These are phyloP conservation scores for Aspergillus felis DNA, from an alignment of 2,329 filamentous ascomycete genomes.

Conservation along the genomic window DNA sequence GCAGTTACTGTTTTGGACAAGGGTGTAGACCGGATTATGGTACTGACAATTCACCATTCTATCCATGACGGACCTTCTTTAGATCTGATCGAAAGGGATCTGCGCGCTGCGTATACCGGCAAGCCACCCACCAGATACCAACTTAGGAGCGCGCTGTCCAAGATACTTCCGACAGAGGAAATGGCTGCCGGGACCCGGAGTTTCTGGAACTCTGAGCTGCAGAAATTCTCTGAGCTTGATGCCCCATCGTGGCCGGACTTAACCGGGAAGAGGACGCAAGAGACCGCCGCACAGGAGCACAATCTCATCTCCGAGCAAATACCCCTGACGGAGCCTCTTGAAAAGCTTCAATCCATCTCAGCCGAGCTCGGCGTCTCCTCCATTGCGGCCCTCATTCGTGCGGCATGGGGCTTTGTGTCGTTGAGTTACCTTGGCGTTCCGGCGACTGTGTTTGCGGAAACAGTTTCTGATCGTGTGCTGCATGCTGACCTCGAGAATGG, in stretches of 20 bases:
- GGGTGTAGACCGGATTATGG: conserved; percentile 24
- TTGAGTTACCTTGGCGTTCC: conserved; percentile 25
- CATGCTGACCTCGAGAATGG: conserved; percentile 23
- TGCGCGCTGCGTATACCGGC: conserved; percentile 20
- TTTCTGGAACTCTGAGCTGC: conserved; percentile 24
- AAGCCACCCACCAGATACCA: conserved; percentile 22
- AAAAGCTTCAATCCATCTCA: conserved; percentile 17
- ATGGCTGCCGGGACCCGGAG: conserved; percentile 11
- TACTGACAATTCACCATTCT: conserved; percentile 35
- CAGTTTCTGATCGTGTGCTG: conserved; percentile 28
- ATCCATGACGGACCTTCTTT: conserved; percentile 32
- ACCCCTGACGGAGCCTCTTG: conserved; percentile 11
- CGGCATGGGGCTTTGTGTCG: conserved; percentile 27
- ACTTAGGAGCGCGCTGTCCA: conserved; percentile 23
- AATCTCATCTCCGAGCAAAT: conserved; percentile 17
- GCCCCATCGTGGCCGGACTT: conserved; percentile 26
- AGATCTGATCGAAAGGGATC: conserved; percentile 24
- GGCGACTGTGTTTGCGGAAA: conserved; percentile 29
- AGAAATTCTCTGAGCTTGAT: conserved; percentile 20
- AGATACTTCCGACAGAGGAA: conserved; percentile 17
- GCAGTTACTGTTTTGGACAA: conserved; percentile 32
- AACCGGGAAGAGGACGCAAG: conserved; percentile 14
- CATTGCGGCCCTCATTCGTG: conserved; percentile 25
- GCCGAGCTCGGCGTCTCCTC: conserved; percentile 24
- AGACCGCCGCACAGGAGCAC: conserved; percentile 10